Evolutionary conservation across 2,329 filamentous ascomycete species (phyloP), one percentile per base, ranked within the genome.

Genomic region (Neurospora sp.): DNA sequence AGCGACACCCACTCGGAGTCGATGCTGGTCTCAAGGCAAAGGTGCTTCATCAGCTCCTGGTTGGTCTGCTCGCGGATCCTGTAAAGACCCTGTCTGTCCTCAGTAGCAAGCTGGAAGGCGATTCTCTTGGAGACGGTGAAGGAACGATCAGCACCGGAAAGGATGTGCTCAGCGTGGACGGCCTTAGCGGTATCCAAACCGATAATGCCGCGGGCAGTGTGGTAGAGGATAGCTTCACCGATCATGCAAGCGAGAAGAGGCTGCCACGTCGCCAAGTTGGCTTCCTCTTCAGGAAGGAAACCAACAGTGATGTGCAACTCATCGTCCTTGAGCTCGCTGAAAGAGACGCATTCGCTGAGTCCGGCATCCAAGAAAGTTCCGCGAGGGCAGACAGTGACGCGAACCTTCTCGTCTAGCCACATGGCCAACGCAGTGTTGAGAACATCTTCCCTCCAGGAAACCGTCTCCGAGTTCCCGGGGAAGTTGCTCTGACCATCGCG

Each of bases 181-280:
- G 79, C 78, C 17, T 78, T 75, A 10, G 72, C 71, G 33, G 77
- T 75, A 6, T 74, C 72, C 9, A 79, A 72, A 4, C 73, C 71
- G 28, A 79, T 71, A 23, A 76, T 73, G 3, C 76, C 75, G 9
- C 78, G 75, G 4, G 78, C 75, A 5, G 76, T 75, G 68, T 81
- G 79, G 70, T 80, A 79, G 3, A 81, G 70, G n/a, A 80, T 73
- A 4, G 76, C 76, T 71, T 80, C 79, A 4, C 78, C 28, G 7
- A 69, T 66, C 42, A 75, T 71, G 23, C 72, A 71, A 1, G 73
- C 73, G 15, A 72, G 68, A 2, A 77, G 72, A 8, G 74, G 72
- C 46, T 76, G 72, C 77, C 77, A 78, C 0, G 76, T 73, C 1
- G 74, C 66, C 17, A 73, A 58, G 1, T 69, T 73, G 10, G 76